Base-by-base conservation (phyloP, 2,329 filamentous ascomycete species). In the Huntiella savannae region DNA sequence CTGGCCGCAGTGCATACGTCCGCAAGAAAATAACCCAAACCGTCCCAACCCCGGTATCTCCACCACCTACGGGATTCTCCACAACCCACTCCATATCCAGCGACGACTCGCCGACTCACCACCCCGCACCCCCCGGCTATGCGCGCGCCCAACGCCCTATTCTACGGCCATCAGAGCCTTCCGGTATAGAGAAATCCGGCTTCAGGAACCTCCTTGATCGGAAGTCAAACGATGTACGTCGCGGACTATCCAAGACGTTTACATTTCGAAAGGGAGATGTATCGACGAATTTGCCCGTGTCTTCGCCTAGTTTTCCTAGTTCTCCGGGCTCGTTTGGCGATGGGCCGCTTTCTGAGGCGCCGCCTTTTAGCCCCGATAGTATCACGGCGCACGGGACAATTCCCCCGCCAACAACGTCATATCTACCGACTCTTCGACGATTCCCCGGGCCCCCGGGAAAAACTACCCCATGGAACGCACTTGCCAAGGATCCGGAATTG, bases 401-500 rank as follows among this genome's bases (percentile, higher is more conserved):
- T 15, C 43, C 34, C 4, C 7, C 43, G 41, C 12, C 40, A 38
- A 12, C 37, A 13, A 6, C 44, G 16, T 13, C 36, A 36, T 36
- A 13, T 7, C 52, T 58, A 12, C 63, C 66, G 0, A 60, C 63
- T 2, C 66, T 73, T 48, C 71, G 66, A 53, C 66, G 69, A 10
- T 75, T 70, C 70, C 59, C 68, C 10, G 71, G 71, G 0, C 62
- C 58, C 3, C 69, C 70, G 1, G 59, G 65, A 11, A 63, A 67
- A 0, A 62, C 67, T 0, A 43, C 46, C 7, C 60, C 64, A 28
- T 75, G 71, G 71, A 73, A 71, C 53, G 73, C 73, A 54, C 59
- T 75, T 2, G 63, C 68, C 7, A 73, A 74, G 54, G 73, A 77
- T 42, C 70, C 71, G 1, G 73, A 76, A 52, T 57, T 77, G 2